Conservation (phyloP, 371 early-diverging fungal species). For the Rhizopus arrhizus region DNA sequence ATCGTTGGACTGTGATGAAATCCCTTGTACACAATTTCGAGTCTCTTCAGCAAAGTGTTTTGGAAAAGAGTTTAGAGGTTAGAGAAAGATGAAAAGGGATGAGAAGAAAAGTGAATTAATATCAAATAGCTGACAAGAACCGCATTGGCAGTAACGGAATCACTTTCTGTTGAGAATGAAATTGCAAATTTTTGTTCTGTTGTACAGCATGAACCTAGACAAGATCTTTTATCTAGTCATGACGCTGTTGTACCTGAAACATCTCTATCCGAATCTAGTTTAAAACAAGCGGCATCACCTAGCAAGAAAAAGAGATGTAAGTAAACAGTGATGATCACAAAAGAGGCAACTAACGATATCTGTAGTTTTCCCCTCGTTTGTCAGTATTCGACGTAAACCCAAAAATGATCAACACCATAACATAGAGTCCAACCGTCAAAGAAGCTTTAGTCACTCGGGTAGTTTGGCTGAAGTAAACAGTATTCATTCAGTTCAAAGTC, state of each 20-base stretch:
- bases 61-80: slow-evolving; percentile 29
- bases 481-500: slow-evolving; percentile 7
- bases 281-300: slow-evolving; percentile 10
- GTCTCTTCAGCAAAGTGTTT: slow-evolving; percentile 50
- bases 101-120: slow-evolving; percentile 25
- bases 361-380: slow-evolving; percentile 34
- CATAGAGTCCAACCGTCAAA: slow-evolving; percentile 13
- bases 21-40: slow-evolving; percentile 44
- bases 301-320: slow-evolving; percentile 16
- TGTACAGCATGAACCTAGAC: neutral
- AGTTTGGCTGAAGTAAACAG: slow-evolving; percentile 16
- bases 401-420: slow-evolving; percentile 11
- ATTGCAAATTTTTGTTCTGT: slow-evolving; percentile 28
- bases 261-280: slow-evolving; percentile 20
- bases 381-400: slow-evolving; percentile 45
- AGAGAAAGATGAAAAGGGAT: neutral
- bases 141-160: slow-evolving; percentile 20
- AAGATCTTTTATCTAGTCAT: neutral
- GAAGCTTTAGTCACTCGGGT: slow-evolving; percentile 20
- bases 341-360: neutral
- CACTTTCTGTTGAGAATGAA: slow-evolving; percentile 31
- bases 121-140: slow-evolving; percentile 20
- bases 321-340: neutral
- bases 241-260: slow-evolving; percentile 23
- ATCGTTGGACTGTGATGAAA: slow-evolving; percentile 46